Conservation (phyloP, 371 early-diverging fungal genomes). For the Mortierella sp. region DNA sequence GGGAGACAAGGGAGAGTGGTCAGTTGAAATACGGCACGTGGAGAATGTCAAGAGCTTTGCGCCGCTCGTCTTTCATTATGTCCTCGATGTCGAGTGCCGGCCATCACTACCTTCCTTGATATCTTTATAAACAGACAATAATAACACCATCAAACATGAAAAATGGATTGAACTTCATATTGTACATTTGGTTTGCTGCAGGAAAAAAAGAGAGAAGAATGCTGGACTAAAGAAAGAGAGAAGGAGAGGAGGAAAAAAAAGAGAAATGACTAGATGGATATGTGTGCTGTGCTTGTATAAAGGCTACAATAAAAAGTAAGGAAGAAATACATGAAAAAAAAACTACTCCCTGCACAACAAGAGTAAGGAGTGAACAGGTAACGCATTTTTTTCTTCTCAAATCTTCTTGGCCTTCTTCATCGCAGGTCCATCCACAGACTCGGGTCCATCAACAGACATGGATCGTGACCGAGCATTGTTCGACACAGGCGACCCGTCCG, state of each 20-base stretch:
- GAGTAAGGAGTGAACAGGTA: background rate
- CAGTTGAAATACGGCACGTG: constrained; percentile 44
- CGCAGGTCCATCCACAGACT: constrained; percentile 28
- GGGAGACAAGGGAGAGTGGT: constrained; percentile 22
- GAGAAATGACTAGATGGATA: background rate
- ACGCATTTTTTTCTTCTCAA: background rate
- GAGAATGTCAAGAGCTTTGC: constrained; percentile 63
- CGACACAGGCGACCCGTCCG: constrained; percentile 41
- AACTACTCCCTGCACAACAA: background rate
- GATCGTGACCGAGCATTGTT: constrained; percentile 40
- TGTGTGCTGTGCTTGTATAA: constrained; percentile 3
- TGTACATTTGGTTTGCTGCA: background rate
- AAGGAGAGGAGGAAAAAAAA: constrained; percentile 4
- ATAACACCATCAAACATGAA: background rate
- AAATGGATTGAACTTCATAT: background rate
- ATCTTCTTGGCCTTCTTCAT: constrained; percentile 43
- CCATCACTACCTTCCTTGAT: constrained; percentile 8
- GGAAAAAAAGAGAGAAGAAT: constrained; percentile 5
- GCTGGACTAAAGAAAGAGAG: background rate
- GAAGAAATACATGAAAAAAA: background rate
- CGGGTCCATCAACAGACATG: constrained; percentile 37
- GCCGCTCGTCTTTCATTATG: constrained; percentile 60
- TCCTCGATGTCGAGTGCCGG: constrained; percentile 58
- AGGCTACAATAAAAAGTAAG: background rate
- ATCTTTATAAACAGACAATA: background rate